Evolutionary conservation across 75 land plant genomes (phyloP).

Genomic region (Pseudotsuga menziesii): DNA sequence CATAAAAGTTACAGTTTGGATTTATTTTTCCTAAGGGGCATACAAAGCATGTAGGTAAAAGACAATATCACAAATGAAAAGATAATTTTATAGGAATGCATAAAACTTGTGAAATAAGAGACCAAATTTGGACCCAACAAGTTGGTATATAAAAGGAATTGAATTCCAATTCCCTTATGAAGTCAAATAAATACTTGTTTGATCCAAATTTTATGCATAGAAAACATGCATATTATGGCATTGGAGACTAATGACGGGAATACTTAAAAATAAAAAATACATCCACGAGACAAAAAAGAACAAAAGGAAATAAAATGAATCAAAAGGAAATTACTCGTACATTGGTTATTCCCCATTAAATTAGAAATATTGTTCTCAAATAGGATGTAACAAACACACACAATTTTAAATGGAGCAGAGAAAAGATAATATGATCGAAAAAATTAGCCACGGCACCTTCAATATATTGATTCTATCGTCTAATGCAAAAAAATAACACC

Average conservation of each 20-base stretch:
- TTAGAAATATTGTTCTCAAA: not conserved
- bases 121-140: too few relatives aligned
- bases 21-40: not conserved
- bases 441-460: too few relatives aligned
- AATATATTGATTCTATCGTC: too few relatives aligned
- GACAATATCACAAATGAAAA: not conserved
- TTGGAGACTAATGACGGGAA: not conserved
- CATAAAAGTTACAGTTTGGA: not conserved
- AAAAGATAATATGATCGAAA: not conserved
- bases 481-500: too few relatives aligned
- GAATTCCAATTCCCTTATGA: too few relatives aligned
- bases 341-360: too few relatives aligned
- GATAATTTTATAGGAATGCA: too few relatives aligned
- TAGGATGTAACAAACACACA: not conserved
- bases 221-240: not conserved
- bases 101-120: too few relatives aligned
- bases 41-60: too few relatives aligned
- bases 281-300: not conserved
- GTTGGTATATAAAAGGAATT: too few relatives aligned
- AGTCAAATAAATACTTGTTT: too few relatives aligned
- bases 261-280: not conserved
- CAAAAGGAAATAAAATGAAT: not conserved
- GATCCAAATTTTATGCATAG: not conserved
- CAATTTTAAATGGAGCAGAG: not conserved
- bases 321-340: too few relatives aligned